Conservation (phyloP, 768 basidiomycete species). For the Leccinum disarticulatum region DNA sequence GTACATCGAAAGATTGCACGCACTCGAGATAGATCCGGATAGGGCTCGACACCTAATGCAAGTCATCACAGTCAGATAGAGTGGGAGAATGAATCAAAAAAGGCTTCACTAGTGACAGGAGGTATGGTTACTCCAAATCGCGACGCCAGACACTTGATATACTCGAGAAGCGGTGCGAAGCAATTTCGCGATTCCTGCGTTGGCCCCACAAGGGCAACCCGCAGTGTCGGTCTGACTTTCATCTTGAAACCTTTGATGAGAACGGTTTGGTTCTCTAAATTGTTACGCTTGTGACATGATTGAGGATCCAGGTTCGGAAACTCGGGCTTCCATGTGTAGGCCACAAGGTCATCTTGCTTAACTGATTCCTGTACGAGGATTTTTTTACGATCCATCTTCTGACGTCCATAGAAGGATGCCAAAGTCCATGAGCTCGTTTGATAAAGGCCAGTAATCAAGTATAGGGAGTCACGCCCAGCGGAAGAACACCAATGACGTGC, state of each 20-base stretch:
- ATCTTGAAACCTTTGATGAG: slow-evolving; percentile 13
- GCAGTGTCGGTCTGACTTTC: not conserved
- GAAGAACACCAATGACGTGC: not conserved
- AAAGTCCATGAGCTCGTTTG: slow-evolving; percentile 1
- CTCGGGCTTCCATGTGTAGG: not conserved
- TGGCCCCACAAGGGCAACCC: not conserved
- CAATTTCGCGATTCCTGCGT: too few relatives aligned
- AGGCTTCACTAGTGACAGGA: not conserved
- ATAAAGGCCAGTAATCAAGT: slow-evolving; percentile 10
- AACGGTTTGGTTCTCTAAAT: slow-evolving; percentile 14
- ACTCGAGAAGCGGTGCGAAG: not conserved
- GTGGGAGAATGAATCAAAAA: too few relatives aligned
- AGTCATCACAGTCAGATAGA: too few relatives aligned
- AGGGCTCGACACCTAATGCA: too few relatives aligned
- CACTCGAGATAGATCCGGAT: too few relatives aligned
- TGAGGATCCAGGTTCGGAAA: not conserved
- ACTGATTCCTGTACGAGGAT: not conserved
- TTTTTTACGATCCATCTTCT: not conserved
- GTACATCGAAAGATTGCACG: too few relatives aligned
- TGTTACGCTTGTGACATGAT: not conserved
- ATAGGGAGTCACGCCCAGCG: not conserved
- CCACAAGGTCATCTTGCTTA: not conserved
- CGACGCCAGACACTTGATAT: not conserved
- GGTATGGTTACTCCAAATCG: too few relatives aligned
- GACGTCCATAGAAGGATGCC: slow-evolving; percentile 1